A percentile compares a stretch with the other conserved stretches of the same genome.
Evolutionary conservation across 208 protist genomes (phyloP).

Genomic region (Balamuthia mandrillaris): DNA sequence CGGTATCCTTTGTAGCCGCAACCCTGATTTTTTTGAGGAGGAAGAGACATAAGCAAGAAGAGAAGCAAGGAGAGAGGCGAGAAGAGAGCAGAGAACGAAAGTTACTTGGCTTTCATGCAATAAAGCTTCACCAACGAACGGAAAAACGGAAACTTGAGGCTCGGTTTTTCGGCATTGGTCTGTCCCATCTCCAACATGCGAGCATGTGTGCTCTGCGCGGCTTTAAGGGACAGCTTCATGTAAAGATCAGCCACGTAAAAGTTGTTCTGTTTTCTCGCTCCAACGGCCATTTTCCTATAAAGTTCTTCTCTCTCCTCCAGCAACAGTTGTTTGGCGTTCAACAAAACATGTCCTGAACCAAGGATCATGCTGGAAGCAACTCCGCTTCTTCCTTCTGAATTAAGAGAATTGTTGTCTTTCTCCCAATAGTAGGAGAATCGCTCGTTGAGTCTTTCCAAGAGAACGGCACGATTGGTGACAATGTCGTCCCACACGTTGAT

Average conservation of each 20-base stretch:
- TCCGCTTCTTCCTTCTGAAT: too few species aligned
- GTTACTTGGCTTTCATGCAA: constrained; percentile 54
- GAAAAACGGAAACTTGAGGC: constrained; percentile 61
- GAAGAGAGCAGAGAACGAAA: not conserved
- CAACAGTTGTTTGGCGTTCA: constrained; percentile 46
- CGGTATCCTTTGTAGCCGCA: not conserved
- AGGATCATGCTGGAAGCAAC: too few species aligned
- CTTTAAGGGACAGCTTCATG: constrained; percentile 63
- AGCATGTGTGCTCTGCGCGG: constrained; percentile 42
- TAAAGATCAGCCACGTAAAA: constrained; percentile 63
- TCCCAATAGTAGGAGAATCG: constrained; percentile 35
- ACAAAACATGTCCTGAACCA: too few species aligned
- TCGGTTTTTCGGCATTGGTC: not conserved
- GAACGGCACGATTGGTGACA: constrained; percentile 43
- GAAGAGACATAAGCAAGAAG: too few species aligned
- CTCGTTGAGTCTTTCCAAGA: constrained; percentile 65
- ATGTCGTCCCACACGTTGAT: constrained; percentile 72
- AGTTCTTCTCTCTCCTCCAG: constrained; percentile 47
- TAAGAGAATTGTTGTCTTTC: not conserved
- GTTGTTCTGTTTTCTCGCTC: constrained; percentile 64
- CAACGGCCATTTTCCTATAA: constrained; percentile 60
- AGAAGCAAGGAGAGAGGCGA: not conserved
- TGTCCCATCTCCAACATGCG: not conserved
- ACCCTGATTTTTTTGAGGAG: too few species aligned
- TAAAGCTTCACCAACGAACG: constrained; percentile 67